These are phyloP conservation scores for Castanea mollissima DNA, from an alignment of 306 rosid genomes.

Conservation along the genomic window DNA sequence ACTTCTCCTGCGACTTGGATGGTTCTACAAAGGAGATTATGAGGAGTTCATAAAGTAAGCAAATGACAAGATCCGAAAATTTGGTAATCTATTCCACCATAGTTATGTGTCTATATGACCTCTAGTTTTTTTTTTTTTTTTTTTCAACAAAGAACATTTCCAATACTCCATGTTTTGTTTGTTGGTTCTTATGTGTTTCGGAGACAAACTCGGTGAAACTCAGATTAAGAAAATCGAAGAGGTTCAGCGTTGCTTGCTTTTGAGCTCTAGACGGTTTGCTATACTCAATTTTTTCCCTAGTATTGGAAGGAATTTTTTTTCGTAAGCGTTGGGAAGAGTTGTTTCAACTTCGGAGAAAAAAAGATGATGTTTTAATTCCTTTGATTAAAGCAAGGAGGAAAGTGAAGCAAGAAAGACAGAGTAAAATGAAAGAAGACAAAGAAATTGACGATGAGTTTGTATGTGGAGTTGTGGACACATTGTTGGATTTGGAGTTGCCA, in stretches of 20 bases:
- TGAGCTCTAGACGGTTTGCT: not conserved
- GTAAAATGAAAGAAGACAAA: not conserved
- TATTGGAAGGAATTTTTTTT: no score
- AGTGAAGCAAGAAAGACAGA: not conserved
- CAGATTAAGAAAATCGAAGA: not conserved
- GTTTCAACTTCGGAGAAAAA: not conserved
- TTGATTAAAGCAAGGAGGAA: not conserved
- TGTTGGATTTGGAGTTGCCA: conserved; percentile 5
- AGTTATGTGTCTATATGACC: no score
- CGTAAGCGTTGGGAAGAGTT: not conserved
- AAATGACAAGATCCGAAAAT: no score
- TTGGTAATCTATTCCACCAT: no score
- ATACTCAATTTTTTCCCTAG: not conserved
- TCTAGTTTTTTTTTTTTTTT: no score
- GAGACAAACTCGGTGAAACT: not conserved
- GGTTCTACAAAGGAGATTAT: no score
- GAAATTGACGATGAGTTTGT: not conserved
- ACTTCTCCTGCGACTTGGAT: no score
- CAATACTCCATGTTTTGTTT: conserved; percentile 4
- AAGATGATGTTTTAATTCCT: not conserved
- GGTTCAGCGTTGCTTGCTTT: not conserved
- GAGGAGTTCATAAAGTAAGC: no score
- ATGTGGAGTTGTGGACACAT: not conserved
- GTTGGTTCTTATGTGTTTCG: conserved; percentile 1
- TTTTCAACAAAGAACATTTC: not conserved